Evolutionary conservation across 1,139 yeast species (phyloP).

Genomic region (Yamadazyma epiphylla): DNA sequence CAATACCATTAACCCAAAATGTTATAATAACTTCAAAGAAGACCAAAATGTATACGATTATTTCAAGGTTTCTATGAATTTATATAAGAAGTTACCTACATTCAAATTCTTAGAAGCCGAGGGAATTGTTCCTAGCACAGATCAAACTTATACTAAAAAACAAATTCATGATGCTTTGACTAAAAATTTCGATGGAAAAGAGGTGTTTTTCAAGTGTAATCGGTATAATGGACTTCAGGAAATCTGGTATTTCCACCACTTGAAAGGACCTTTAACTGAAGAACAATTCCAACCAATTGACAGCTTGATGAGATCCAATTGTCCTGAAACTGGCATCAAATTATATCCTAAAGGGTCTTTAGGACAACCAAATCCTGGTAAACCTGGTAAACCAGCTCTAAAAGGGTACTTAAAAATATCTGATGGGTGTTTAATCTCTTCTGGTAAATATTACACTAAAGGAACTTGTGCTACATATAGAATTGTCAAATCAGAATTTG

Average conservation of each 20-base stretch:
- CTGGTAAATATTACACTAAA: slow-evolving; percentile 76
- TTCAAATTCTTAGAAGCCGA: slow-evolving; percentile 60
- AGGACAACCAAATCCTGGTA: slow-evolving; percentile 18
- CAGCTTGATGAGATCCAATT: slow-evolving; percentile 49
- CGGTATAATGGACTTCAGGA: slow-evolving; percentile 67
- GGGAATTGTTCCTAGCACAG: slow-evolving; percentile 66
- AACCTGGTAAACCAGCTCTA: slow-evolving; percentile 37
- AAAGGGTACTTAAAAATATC: slow-evolving; percentile 51
- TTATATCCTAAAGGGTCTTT: slow-evolving; percentile 65
- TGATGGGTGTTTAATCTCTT: slow-evolving; percentile 76
- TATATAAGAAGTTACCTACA: slow-evolving; percentile 68
- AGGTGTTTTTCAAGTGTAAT: slow-evolving; percentile 67
- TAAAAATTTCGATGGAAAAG: slow-evolving; percentile 49
- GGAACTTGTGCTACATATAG: slow-evolving; percentile 81
- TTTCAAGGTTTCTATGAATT: slow-evolving; percentile 59
- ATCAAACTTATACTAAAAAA: slow-evolving; percentile 57
- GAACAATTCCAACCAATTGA: slow-evolving; percentile 69
- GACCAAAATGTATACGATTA: slow-evolving; percentile 73
- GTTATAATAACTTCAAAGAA: slow-evolving; percentile 40
- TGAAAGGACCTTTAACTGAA: slow-evolving; percentile 67
- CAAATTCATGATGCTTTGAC: slow-evolving; percentile 65
- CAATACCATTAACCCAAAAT: slow-evolving; percentile 68
- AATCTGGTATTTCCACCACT: slow-evolving; percentile 84
- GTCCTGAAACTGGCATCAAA: slow-evolving; percentile 69
- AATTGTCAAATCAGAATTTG: slow-evolving; percentile 52